phyloP scores from a whole-genome alignment of 177 flowering plant species.

The Viscum album region DNA sequence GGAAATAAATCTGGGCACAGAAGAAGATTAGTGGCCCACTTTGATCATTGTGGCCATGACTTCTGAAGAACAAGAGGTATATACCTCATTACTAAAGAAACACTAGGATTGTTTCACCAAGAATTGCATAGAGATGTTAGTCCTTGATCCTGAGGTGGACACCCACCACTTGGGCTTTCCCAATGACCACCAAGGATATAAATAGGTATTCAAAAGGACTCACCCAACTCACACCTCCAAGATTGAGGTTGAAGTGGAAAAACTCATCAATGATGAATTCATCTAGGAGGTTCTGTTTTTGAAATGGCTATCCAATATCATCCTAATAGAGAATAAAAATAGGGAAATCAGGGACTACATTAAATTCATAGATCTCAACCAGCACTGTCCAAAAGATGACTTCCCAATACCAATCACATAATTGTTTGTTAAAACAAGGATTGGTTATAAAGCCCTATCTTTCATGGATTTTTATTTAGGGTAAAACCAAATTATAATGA shows the following conservation, averaged over 20 bases:
- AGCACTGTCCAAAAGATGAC: conserved; percentile 4
- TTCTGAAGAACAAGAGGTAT: too few species aligned
- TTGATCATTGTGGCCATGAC: too few species aligned
- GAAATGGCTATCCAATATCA: not conserved
- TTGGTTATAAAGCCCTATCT: not conserved
- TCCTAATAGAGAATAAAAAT: not conserved
- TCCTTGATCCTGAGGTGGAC: too few species aligned
- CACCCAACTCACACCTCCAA: not conserved
- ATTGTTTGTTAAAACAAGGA: not conserved
- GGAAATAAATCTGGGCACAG: too few species aligned
- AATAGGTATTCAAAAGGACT: too few species aligned
- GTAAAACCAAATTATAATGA: conserved; percentile 1
- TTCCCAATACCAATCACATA: not conserved
- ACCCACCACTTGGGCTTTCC: too few species aligned
- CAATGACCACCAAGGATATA: too few species aligned
- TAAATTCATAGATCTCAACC: not conserved
- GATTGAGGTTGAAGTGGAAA: not conserved
- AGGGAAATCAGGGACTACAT: not conserved
- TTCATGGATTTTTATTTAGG: not conserved
- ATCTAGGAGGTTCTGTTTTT: not conserved
- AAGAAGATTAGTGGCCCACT: too few species aligned
- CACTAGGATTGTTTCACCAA: too few species aligned
- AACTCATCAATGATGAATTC: not conserved
- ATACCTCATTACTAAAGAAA: too few species aligned
- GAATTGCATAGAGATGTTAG: too few species aligned